Evolutionary conservation across 176 grass and related monocot genomes (phyloP).

Genomic region (Ensete ventricosum): DNA sequence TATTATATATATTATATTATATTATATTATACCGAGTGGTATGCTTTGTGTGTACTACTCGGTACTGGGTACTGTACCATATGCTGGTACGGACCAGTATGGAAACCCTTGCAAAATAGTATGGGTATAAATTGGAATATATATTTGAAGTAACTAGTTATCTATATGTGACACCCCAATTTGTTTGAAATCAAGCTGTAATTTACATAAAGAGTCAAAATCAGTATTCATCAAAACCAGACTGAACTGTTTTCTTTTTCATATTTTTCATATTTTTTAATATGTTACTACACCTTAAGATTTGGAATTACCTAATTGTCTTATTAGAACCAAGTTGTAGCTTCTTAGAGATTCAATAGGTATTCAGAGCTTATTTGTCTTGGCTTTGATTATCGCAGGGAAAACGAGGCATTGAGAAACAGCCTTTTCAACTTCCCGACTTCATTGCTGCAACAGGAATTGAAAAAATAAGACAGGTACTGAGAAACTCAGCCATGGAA

Average conservation of each 20-base stretch:
- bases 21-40: too few relatives aligned
- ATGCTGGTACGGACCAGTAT: too few relatives aligned
- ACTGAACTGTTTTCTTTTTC: slow-evolving; percentile 19
- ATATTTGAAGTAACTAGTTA: too few relatives aligned
- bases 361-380: slow-evolving; percentile 18
- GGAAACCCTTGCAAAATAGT: too few relatives aligned
- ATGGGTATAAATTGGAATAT: too few relatives aligned
- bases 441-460: slow-evolving; percentile 99
- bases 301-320: slow-evolving; percentile 8
- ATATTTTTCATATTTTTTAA: slow-evolving; percentile 24
- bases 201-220: neutral
- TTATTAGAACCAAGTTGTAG: slow-evolving; percentile 1
- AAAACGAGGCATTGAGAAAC: slow-evolving; percentile 95
- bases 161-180: too few relatives aligned
- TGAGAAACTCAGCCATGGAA: neutral
- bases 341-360: too few relatives aligned
- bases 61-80: too few relatives aligned
- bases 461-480: slow-evolving; percentile 98
- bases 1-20: too few relatives aligned
- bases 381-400: slow-evolving; percentile 45
- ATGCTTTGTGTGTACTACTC: too few relatives aligned
- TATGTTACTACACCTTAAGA: slow-evolving; percentile 2
- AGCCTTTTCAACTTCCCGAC: slow-evolving; percentile 90
- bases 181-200: too few relatives aligned
- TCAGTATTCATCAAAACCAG: slow-evolving; percentile 3